phyloP scores from a whole-genome alignment of 1,139 yeast species.

The Magnusiomyces magnusii region DNA sequence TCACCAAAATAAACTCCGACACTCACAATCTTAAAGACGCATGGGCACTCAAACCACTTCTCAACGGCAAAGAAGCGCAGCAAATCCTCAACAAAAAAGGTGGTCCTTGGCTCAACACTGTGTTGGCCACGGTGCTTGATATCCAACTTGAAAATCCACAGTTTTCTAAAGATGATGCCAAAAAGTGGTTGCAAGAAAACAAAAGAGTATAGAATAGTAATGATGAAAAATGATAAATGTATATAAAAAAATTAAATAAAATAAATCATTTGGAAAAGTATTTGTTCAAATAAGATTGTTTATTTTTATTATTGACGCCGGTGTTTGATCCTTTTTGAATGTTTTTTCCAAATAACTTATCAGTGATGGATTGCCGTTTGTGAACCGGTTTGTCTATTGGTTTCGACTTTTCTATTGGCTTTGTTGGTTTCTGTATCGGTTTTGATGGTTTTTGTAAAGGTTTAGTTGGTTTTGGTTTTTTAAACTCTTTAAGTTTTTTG shows the following conservation, averaged over 20 bases:
- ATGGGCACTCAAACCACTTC: conserved; percentile 31
- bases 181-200: conserved; percentile 15
- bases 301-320: too few species aligned
- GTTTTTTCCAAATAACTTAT: neutral
- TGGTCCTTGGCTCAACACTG: conserved; percentile 74
- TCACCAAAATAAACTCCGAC: conserved; percentile 17
- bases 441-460: too few species aligned
- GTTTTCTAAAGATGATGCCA: conserved; percentile 46
- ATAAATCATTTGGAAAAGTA: neutral
- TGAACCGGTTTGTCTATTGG: too few species aligned
- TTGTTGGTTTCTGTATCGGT: neutral
- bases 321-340: neutral
- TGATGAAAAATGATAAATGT: neutral
- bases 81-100: conserved; percentile 48
- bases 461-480: neutral
- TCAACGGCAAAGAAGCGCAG: conserved; percentile 53
- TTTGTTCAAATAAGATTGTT: neutral
- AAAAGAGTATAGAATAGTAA: neutral
- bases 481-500: neutral
- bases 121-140: conserved; percentile 47
- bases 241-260: neutral
- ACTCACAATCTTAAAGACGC: conserved; percentile 25
- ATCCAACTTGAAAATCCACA: conserved; percentile 75
- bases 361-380: neutral
- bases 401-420: neutral